Evolutionary conservation across 352 stramenopile species (phyloP).

Genomic region (Pythium phragmiticola): DNA sequence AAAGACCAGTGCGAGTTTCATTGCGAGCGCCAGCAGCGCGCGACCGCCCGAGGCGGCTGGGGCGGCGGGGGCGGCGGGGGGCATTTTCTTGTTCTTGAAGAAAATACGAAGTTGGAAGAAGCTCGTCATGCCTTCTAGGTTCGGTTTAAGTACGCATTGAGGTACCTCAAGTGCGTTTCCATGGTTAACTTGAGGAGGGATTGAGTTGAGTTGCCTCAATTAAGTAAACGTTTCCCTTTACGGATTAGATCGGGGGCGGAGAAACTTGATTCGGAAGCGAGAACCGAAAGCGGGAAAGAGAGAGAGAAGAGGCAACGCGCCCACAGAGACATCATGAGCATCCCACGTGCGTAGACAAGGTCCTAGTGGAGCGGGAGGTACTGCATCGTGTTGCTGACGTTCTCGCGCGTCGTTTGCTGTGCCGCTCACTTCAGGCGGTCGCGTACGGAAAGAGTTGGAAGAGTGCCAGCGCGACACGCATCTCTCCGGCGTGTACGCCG

Average conservation of each 20-base stretch:
- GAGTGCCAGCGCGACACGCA: conserved; percentile 86
- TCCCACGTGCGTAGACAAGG: conserved; percentile 16
- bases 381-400: conserved; percentile 16
- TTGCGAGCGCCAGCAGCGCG: conserved; percentile 14
- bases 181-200: background rate
- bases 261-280: background rate
- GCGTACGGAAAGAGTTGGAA: conserved; percentile 85
- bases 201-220: background rate
- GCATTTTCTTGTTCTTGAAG: background rate
- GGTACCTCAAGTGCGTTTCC: background rate
- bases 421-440: conserved; percentile 35
- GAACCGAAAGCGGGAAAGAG: background rate
- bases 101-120: conserved; percentile 4
- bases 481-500: conserved; percentile 76
- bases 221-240: conserved; percentile 5
- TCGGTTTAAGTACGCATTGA: conserved; percentile 11
- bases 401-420: conserved; percentile 1
- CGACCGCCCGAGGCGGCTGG: background rate
- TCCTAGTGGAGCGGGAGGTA: too few species aligned
- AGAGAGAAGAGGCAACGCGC: background rate
- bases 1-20: conserved; percentile 53
- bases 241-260: background rate
- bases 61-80: too few species aligned
- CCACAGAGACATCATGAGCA: conserved; percentile 12
- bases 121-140: background rate